Base-by-base conservation (phyloP, 805 yeast species). In the Pichia insulana region DNA sequence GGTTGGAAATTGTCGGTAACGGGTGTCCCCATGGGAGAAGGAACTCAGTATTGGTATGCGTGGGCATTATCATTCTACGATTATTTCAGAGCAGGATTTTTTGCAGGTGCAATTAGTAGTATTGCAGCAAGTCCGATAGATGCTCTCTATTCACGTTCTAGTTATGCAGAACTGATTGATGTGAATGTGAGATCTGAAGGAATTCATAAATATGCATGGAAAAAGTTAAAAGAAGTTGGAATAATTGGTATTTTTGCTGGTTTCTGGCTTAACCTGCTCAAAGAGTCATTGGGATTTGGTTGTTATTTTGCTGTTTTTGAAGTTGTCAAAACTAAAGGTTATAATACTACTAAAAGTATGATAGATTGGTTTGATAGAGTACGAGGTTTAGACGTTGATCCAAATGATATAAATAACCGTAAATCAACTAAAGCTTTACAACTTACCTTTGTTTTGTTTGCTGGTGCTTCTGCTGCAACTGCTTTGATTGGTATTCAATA, bases 71-170 rank as follows among this genome's bases (percentile, higher is more conserved):
- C 46, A 12, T 39, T 39, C 28, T 55, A 66, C 43, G 87, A 84
- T 51, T 78, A 87, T 0, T 76, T 85, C 61, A 61, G 77, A 37
- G 86, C 96, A 0, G 97, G 97, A 0, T 77, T 80, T 43, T 49
- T 85, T 0, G 96, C 96, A 0, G 97, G 97, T 1, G 77, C 81
- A 0, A 77, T 79, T 19, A 96, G 92, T 53, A 83, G 95, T n/a
- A 63, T 86, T 15, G 89, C 86, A 0, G 95, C 96, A 2, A 90
- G 96, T 2, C 97, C 97, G 0, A 70, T 90, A 4, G 97, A 90
- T 62, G 96, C 97, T 7, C 77, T 90, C 3, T 83, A 82, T 55
- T 76, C 95, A 2, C 70, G 97, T 50, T 84, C 89, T 49, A 71
- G 79, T 2, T 80, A 86, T 5, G 74, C 82, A 10, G 95, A 87